Base-by-base conservation (phyloP, 169 alveolate genomes). In the Eimeria maxima region DNA sequence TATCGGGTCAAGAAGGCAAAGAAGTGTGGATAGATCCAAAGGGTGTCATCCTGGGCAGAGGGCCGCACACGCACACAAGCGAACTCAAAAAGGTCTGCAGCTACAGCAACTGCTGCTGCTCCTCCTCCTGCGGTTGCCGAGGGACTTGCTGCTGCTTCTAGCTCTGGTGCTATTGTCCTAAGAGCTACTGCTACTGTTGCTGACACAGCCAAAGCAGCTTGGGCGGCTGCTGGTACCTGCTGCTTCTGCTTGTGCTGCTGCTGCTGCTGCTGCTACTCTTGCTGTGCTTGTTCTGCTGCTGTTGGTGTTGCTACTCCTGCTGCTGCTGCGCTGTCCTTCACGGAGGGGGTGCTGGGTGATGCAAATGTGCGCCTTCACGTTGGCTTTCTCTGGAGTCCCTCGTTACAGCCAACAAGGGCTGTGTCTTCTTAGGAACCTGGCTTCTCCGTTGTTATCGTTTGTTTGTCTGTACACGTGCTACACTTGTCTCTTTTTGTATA, bases 31-130 rank as follows among this genome's bases (percentile, higher is more conserved):
- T 96, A 22, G 95, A 96, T 67, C 99, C 99, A 24, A 97, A 96
- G 86, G 99, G 99, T 10, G 98, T 97, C 3, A 97, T 98, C 33
- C 94, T 98, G 80, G 99, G 99, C 50, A 90, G 99, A n/a, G 99
- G 99, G 11, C 99, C 99, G 33, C 97, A 97, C 93, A 97, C 53
- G 81, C 67, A 98, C 0, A 97, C 96, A 91, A 91, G 98, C 18
- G 96, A 97, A 14, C 97, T 96, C 95, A 97, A 95, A 92, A 98
- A 98, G 97, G 96, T 81, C 18, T 53, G 63, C 63, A 16, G 76
- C 76, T 65, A n/a, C 76, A 16, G 76, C 76, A 16, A 10, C 76
- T 65, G 76, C 76, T 65, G 76, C 3, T 65, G 44, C 27, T 65
- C 33, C 76, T 65, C 33, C 76, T 65, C 33, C 76, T 65, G 76